Evolutionary conservation across 306 rosid species (phyloP), one percentile per base, ranked within the genome.

Genomic region (Trichosanthes cucumerina): DNA sequence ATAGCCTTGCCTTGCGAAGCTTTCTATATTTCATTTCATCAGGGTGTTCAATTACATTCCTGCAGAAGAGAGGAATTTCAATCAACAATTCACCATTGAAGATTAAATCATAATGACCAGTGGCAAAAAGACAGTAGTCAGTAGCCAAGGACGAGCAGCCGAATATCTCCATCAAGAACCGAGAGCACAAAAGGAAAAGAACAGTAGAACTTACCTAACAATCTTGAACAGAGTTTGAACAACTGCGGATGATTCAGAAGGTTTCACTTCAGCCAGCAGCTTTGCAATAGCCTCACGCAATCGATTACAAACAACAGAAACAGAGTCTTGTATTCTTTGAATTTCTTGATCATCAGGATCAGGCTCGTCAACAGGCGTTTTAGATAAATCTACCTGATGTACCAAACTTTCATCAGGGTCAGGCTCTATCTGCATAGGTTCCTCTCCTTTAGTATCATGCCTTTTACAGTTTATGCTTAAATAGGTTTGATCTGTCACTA

Each of bases 1-100:
- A 78, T 31, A 10, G 43, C 12, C 60, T 78, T 60, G 91, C 99
- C 99, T 92, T 95, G 6, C 97, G 87, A 58, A 95, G 78, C 83
- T 86, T 87, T 86, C 83, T 85, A 84, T 87, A 95, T 84, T 91
- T 95, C 46, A 75, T 83, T 86, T 89, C 92, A 77, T 75, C 81
- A 7, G 99, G 99, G 87, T 91, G 89, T 85, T 92, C 97, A 31
- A 91, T 91, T 80, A 85, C 90, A 78, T 95, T 92, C 84, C 97
- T 95, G 88, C 81, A 83, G 76, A 65, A 86, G 43, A 82, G 50
- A 53, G n/a, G 19, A 79, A 81, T 7, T 74, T 74, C 44, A 18
- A 53, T 14, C 78, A 73, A 73, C 43, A 53, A 87, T 75, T 47
- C 52, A 65, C 77, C 13, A 79, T 12, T 38, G 50, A 50, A 65